Conservation (phyloP, 805 yeast species). For the Candida vaughaniae region DNA sequence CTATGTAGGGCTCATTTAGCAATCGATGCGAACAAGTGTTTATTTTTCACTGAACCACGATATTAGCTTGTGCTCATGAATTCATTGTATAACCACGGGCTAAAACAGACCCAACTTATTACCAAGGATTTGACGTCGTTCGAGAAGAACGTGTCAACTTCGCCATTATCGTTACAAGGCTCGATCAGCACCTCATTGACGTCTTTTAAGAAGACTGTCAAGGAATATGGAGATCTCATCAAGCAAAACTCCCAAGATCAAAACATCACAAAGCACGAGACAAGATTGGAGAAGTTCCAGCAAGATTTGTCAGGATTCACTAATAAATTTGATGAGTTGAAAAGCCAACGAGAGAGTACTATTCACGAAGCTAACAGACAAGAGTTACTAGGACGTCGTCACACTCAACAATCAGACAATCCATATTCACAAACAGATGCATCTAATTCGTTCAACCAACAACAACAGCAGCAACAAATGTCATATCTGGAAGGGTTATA, state of each 20-base stretch:
- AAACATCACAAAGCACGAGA: slow-evolving; percentile 49
- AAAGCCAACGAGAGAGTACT: slow-evolving; percentile 53
- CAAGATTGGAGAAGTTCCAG: slow-evolving; percentile 58
- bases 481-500: slow-evolving; percentile 61
- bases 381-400: slow-evolving; percentile 57
- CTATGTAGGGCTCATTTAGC: too few relatives aligned
- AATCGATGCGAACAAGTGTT: too few relatives aligned
- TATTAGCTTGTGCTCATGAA: slow-evolving; percentile 52
- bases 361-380: slow-evolving; percentile 46
- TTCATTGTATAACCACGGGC: slow-evolving; percentile 84
- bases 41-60: too few relatives aligned
- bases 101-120: slow-evolving; percentile 76
- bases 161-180: slow-evolving; percentile 77
- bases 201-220: slow-evolving; percentile 71
- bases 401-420: slow-evolving; percentile 39
- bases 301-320: slow-evolving; percentile 46
- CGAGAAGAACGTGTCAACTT: slow-evolving; percentile 60
- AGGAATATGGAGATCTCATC: slow-evolving; percentile 59
- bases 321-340: slow-evolving; percentile 52
- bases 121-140: slow-evolving; percentile 67
- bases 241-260: slow-evolving; percentile 58
- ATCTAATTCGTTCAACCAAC: slow-evolving; percentile 11
- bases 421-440: slow-evolving; percentile 40
- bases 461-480: slow-evolving; percentile 25
- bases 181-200: slow-evolving; percentile 78